These are phyloP conservation scores for Vigna hirtella DNA, from an alignment of 306 rosid species.

Conservation along the genomic window DNA sequence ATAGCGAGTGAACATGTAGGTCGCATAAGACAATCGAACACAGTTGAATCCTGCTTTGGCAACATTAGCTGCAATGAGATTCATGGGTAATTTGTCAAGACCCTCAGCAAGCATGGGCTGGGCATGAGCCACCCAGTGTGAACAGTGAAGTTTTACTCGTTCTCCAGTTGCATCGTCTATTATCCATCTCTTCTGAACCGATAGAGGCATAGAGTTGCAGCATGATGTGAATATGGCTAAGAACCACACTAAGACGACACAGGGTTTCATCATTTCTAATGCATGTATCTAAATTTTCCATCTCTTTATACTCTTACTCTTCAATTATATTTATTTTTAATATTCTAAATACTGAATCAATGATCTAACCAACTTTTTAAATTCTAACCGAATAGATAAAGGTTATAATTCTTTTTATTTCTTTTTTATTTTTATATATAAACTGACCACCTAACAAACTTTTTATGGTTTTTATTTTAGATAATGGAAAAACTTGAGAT, in stretches of 20 bases:
- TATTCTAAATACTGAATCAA: no score
- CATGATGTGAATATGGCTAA: not conserved
- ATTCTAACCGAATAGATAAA: no score
- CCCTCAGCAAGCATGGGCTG: constrained; percentile 54
- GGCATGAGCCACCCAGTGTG: constrained; percentile 48
- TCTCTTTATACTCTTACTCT: not conserved
- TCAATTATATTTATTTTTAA: no score
- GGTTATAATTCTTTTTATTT: no score
- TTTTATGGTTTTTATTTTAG: no score
- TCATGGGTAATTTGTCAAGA: constrained; percentile 42
- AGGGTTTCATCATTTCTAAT: not conserved
- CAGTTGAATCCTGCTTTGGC: constrained; percentile 42
- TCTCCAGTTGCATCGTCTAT: constrained; percentile 48
- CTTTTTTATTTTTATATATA: no score
- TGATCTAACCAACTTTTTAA: no score
- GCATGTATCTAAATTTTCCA: not conserved
- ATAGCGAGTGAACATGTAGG: constrained; percentile 53
- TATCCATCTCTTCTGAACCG: constrained; percentile 56
- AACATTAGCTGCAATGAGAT: constrained; percentile 25
- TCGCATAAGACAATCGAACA: constrained; percentile 52
- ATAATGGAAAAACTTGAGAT: no score
- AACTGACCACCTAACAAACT: no score
- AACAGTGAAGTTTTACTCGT: constrained; percentile 48
- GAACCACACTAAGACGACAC: not conserved
- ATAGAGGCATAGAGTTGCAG: constrained; percentile 43